Evolutionary conservation across 345 rosid genomes (phyloP).

Genomic region (Acer campestre): DNA sequence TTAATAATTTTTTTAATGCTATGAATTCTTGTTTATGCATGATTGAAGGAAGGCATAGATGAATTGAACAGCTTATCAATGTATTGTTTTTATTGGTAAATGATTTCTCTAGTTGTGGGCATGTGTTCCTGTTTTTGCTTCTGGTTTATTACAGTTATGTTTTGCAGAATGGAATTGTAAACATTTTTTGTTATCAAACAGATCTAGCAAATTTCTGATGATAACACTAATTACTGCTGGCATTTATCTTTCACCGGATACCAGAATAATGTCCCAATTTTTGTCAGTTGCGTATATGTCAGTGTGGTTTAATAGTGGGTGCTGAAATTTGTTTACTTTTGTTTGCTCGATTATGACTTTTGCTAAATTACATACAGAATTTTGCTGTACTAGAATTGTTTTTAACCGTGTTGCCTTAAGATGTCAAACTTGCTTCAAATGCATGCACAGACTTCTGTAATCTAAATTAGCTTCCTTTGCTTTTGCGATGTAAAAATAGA

Average conservation of each 20-base stretch:
- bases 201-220: neutral
- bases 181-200: neutral
- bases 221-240: neutral
- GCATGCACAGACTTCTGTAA: neutral
- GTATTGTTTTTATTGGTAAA: neutral
- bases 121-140: neutral
- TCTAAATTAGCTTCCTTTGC: neutral
- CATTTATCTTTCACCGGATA: neutral
- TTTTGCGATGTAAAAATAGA: neutral
- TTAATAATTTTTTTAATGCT: neutral
- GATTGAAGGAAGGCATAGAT: neutral
- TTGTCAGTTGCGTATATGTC: neutral
- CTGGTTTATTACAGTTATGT: neutral
- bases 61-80: neutral
- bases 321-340: neutral
- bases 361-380: neutral
- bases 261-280: neutral
- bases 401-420: neutral
- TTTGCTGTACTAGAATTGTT: neutral
- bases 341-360: neutral
- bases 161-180: neutral
- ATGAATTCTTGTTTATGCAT: neutral
- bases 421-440: slow-evolving; percentile 6
- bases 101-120: neutral
- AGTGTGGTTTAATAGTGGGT: neutral